Evolutionary conservation across 805 yeast genomes (phyloP).

Genomic region (Candida chilensis): DNA sequence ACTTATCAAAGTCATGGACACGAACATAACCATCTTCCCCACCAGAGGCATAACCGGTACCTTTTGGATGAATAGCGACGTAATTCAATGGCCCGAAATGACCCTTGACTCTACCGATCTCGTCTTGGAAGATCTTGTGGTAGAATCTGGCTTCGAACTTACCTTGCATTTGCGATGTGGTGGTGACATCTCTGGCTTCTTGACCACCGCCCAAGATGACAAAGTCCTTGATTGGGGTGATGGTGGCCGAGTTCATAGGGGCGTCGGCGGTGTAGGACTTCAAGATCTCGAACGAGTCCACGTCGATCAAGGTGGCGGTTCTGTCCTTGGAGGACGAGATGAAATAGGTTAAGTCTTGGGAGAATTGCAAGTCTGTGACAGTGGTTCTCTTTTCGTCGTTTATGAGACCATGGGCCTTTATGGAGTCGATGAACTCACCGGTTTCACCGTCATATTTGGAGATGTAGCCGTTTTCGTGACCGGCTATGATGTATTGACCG

Average conservation of each 20-base stretch:
- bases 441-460: slow-evolving; percentile 71
- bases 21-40: slow-evolving; percentile 98
- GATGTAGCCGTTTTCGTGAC: slow-evolving; percentile 80
- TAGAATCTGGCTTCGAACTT: slow-evolving; percentile 93
- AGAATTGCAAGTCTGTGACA: slow-evolving; percentile 85
- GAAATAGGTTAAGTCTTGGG: slow-evolving; percentile 81
- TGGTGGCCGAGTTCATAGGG: slow-evolving; percentile 91
- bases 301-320: slow-evolving; percentile 69
- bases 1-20: slow-evolving; percentile 86
- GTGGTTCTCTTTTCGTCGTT: slow-evolving; percentile 29
- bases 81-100: slow-evolving; percentile 98
- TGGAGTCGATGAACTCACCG: slow-evolving; percentile 56
- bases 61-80: slow-evolving; percentile 90
- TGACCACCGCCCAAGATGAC: slow-evolving; percentile 98
- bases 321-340: slow-evolving; percentile 91
- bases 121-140: slow-evolving; percentile 92
- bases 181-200: slow-evolving; percentile 96
- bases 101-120: slow-evolving; percentile 94
- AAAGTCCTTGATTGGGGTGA: slow-evolving; percentile 88
- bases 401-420: slow-evolving; percentile 64
- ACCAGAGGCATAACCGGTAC: slow-evolving; percentile 90
- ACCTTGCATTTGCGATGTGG: slow-evolving; percentile 91
- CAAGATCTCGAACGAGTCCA: slow-evolving; percentile 60
- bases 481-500: slow-evolving; percentile 69
- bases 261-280: slow-evolving; percentile 82